Conservation (phyloP, 352 stramenopile genomes). For the Peronospora farinosa region DNA sequence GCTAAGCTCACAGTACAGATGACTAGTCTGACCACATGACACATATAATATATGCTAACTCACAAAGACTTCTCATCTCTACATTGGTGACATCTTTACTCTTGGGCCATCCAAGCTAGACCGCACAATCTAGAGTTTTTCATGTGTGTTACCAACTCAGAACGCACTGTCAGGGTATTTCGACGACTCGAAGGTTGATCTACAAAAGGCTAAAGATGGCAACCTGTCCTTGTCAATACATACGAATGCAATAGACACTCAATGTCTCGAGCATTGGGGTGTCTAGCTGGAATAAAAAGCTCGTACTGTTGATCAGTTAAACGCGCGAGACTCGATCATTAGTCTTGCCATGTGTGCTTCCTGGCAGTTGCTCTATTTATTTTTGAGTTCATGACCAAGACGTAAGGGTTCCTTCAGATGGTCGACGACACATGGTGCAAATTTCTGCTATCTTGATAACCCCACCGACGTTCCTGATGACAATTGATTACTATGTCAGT, state of each 20-base stretch:
- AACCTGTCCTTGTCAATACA: too few relatives aligned
- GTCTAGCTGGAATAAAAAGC: neutral
- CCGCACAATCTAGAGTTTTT: too few relatives aligned
- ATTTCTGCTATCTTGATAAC: conserved; percentile 9
- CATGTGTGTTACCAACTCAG: too few relatives aligned
- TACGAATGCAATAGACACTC: too few relatives aligned
- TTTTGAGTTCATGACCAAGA: conserved; percentile 9
- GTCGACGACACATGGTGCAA: conserved; percentile 3
- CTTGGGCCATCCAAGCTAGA: too few relatives aligned
- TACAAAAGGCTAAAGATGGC: too few relatives aligned
- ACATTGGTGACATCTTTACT: too few relatives aligned
- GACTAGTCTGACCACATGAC: too few relatives aligned
- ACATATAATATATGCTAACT: too few relatives aligned
- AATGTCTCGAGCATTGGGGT: neutral
- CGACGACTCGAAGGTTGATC: too few relatives aligned
- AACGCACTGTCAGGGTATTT: too few relatives aligned
- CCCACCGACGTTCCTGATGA: neutral
- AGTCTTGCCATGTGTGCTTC: conserved; percentile 3
- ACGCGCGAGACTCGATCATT: conserved; percentile 2
- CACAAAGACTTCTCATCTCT: too few relatives aligned
- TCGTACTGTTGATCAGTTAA: neutral
- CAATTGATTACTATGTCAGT: neutral
- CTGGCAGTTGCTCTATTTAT: neutral
- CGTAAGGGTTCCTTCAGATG: neutral
- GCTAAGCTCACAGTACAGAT: neutral